Percentiles rank a stretch among this genome's conserved stretches.
Evolutionary conservation across 2,329 filamentous ascomycete species (phyloP).

Genomic region (Fonsecaea erecta): DNA sequence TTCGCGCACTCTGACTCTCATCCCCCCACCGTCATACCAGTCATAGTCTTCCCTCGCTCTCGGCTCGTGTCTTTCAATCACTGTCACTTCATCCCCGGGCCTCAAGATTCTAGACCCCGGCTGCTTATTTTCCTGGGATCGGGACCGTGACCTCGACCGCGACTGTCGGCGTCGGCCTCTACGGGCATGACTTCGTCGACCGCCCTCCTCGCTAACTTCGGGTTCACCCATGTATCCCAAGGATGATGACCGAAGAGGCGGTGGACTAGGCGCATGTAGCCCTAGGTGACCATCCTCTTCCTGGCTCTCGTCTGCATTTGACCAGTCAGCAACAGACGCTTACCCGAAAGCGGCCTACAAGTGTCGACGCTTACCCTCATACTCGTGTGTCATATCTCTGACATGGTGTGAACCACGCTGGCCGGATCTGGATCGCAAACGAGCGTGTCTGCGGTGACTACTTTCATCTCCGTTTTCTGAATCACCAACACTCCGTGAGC

Average conservation of each 20-base stretch:
- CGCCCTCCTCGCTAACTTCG: slow-evolving; percentile 7
- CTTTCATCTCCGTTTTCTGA: background rate
- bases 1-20: slow-evolving; percentile 36
- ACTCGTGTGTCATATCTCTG: background rate
- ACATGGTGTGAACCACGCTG: slow-evolving; percentile 6
- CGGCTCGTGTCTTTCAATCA: slow-evolving; percentile 24
- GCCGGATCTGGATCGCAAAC: slow-evolving; percentile 14
- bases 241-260: slow-evolving; percentile 21
- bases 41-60: slow-evolving; percentile 33
- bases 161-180: slow-evolving; percentile 3
- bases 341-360: background rate
- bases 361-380: slow-evolving; percentile 11
- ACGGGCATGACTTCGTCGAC: background rate
- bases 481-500: background rate
- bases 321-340: background rate
- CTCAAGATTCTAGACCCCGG: slow-evolving; percentile 7
- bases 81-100: slow-evolving; percentile 23
- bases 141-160: slow-evolving; percentile 18
- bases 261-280: slow-evolving; percentile 21
- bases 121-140: slow-evolving; percentile 11
- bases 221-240: slow-evolving; percentile 10
- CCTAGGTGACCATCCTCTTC: slow-evolving; percentile 1
- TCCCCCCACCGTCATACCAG: slow-evolving; percentile 34
- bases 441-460: background rate
- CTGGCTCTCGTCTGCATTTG: slow-evolving; percentile 10